A percentile compares a stretch with the other conserved stretches of the same genome.
These are phyloP conservation scores for Talaromyces sp. DNA, from an alignment of 2,329 filamentous ascomycete species.

Conservation along the genomic window DNA sequence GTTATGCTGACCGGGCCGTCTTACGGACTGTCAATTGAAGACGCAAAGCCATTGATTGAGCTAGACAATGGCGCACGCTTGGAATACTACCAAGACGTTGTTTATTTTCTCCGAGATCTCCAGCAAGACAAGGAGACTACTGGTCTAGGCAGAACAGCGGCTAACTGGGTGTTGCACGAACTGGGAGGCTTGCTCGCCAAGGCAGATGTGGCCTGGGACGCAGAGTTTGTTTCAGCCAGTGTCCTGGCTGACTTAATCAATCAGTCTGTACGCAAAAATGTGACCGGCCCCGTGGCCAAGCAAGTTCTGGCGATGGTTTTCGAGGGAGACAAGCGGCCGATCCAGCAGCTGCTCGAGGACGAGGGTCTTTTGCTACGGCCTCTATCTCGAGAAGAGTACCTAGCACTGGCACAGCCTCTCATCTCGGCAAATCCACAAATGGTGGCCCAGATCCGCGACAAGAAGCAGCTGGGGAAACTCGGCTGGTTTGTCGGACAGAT, in stretches of 20 bases:
- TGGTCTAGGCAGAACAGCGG: slow-evolving; percentile 44
- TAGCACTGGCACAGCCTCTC: slow-evolving; percentile 47
- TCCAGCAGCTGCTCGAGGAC: slow-evolving; percentile 50
- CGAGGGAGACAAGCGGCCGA: slow-evolving; percentile 42
- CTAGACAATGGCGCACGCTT: slow-evolving; percentile 73
- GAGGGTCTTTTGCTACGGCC: slow-evolving; percentile 52
- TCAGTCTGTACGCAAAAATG: slow-evolving; percentile 36
- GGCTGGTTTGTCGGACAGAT: slow-evolving; percentile 65
- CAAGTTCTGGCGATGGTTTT: slow-evolving; percentile 52
- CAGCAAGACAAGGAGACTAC: slow-evolving; percentile 18
- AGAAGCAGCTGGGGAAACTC: slow-evolving; percentile 58
- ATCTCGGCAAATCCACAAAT: slow-evolving; percentile 51
- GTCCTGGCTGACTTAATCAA: slow-evolving; percentile 42
- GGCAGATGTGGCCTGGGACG: slow-evolving; percentile 42
- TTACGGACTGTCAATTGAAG: slow-evolving; percentile 72
- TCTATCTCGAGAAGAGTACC: slow-evolving; percentile 52
- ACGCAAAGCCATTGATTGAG: slow-evolving; percentile 72
- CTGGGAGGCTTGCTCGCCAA: slow-evolving; percentile 59
- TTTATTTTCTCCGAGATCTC: slow-evolving; percentile 29
- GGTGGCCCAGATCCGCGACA: slow-evolving; percentile 54
- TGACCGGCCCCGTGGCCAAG: slow-evolving; percentile 55
- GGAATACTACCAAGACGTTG: slow-evolving; percentile 63
- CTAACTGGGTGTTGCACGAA: slow-evolving; percentile 72
- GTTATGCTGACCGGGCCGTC: slow-evolving; percentile 50
- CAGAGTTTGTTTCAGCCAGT: slow-evolving; percentile 33